Evolutionary conservation across 2,329 filamentous ascomycete genomes (phyloP).

Genomic region (Paracorniculantispora psalliotae): DNA sequence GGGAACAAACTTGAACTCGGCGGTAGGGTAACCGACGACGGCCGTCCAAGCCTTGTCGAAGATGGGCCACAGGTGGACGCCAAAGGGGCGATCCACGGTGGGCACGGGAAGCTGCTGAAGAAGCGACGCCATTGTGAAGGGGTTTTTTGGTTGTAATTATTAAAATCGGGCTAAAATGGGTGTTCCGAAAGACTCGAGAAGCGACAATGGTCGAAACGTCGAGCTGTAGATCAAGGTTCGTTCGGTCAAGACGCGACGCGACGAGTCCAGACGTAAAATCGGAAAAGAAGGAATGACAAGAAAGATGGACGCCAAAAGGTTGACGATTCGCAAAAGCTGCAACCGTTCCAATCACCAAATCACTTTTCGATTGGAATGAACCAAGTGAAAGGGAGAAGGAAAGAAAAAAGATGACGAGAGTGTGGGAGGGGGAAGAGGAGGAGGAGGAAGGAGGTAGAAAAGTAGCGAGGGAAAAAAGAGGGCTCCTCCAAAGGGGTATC

Average conservation of each 20-base stretch:
- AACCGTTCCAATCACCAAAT: constrained; percentile 8
- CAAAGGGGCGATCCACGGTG: constrained; percentile 87
- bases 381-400: not conserved
- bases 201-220: not conserved
- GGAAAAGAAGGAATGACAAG: constrained; percentile 32
- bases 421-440: constrained; percentile 40
- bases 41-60: constrained; percentile 82
- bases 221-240: not conserved
- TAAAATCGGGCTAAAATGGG: constrained; percentile 11
- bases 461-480: constrained; percentile 13
- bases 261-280: constrained; percentile 8
- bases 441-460: constrained; percentile 27
- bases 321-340: not conserved
- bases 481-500: constrained; percentile 4
- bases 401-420: not conserved
- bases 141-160: constrained; percentile 1
- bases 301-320: constrained; percentile 19
- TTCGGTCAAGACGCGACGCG: constrained; percentile 1
- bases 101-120: constrained; percentile 61
- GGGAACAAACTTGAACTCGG: constrained; percentile 78
- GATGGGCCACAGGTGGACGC: constrained; percentile 86
- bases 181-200: not conserved
- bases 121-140: constrained; percentile 38
- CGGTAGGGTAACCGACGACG: constrained; percentile 73
- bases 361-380: not conserved